phyloP scores from a whole-genome alignment of 2,329 filamentous ascomycete species.

The Teratosphaeria zuluensis region DNA sequence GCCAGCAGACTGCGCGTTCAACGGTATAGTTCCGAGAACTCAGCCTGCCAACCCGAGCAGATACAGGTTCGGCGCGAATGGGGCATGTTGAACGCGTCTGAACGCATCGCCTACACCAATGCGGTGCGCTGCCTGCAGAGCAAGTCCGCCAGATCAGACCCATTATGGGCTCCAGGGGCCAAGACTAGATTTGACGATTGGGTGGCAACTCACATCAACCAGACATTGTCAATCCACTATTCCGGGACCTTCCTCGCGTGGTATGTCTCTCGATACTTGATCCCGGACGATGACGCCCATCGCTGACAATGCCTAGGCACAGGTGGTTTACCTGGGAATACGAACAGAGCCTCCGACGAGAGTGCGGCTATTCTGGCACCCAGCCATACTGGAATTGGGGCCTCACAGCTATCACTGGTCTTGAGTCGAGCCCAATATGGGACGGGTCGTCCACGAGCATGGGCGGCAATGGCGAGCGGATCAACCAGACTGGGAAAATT shows the following conservation, averaged over 20 bases:
- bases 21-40: background rate
- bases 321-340: slow-evolving; percentile 34
- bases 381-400: slow-evolving; percentile 41
- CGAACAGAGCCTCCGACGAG: slow-evolving; percentile 32
- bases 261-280: background rate
- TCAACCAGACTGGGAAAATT: background rate
- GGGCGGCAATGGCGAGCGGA: slow-evolving; percentile 21
- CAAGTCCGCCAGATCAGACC: slow-evolving; percentile 12
- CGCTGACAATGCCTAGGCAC: slow-evolving; percentile 24
- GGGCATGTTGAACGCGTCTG: slow-evolving; percentile 16
- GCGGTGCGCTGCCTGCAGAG: slow-evolving; percentile 22
- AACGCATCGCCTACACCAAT: slow-evolving; percentile 21
- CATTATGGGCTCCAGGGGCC: slow-evolving; percentile 17
- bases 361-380: slow-evolving; percentile 35
- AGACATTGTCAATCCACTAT: slow-evolving; percentile 16
- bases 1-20: background rate
- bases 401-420: slow-evolving; percentile 24
- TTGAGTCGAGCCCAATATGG: slow-evolving; percentile 38
- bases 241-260: slow-evolving; percentile 5
- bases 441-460: slow-evolving; percentile 42
- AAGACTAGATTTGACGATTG: slow-evolving; percentile 23
- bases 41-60: background rate
- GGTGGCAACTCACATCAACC: slow-evolving; percentile 18
- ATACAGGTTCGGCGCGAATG: slow-evolving; percentile 33
- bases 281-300: background rate